phyloP scores from a whole-genome alignment of 169 alveolate genomes.

The Eimeria necatrix region DNA sequence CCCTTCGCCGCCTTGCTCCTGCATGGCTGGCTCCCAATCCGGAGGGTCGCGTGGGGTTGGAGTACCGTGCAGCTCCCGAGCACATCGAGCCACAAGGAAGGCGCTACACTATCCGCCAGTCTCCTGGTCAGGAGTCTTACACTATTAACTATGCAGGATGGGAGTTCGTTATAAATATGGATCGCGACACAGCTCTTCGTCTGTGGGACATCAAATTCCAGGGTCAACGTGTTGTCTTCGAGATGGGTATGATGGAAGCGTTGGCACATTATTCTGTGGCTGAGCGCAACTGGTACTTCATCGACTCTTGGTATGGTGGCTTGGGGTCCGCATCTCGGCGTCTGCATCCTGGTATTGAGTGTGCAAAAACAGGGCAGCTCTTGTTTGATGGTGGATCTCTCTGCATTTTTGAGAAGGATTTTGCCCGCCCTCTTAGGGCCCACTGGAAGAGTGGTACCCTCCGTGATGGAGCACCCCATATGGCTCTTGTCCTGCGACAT shows the following conservation, averaged over 20 bases:
- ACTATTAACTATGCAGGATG: conserved; percentile 85
- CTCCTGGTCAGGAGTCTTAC: conserved; percentile 82
- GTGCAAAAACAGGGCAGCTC: conserved; percentile 85
- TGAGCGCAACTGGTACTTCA: conserved; percentile 86
- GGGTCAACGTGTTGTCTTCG: conserved; percentile 85
- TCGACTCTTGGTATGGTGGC: conserved; percentile 88
- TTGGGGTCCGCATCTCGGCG: conserved; percentile 86
- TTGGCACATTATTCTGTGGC: conserved; percentile 87
- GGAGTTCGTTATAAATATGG: conserved; percentile 84
- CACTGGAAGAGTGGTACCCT: conserved; percentile 86
- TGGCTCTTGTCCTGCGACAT: conserved; percentile 82
- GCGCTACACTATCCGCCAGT: conserved; percentile 81
- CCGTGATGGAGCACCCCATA: conserved; percentile 85
- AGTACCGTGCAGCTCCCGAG: conserved; percentile 86
- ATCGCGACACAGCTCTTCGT: conserved; percentile 85
- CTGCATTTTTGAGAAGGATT: conserved; percentile 85
- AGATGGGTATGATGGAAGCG: conserved; percentile 86
- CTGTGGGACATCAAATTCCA: conserved; percentile 84
- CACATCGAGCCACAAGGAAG: conserved; percentile 87
- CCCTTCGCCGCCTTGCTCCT: conserved; percentile 76
- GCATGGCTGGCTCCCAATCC: conserved; percentile 76
- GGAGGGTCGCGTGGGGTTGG: conserved; percentile 83
- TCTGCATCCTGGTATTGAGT: conserved; percentile 85
- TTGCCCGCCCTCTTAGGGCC: conserved; percentile 85
- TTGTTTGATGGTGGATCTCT: conserved; percentile 83